Evolutionary conservation across 345 rosid species (phyloP), one percentile per base, ranked within the genome.

Genomic region (Pistacia vera): DNA sequence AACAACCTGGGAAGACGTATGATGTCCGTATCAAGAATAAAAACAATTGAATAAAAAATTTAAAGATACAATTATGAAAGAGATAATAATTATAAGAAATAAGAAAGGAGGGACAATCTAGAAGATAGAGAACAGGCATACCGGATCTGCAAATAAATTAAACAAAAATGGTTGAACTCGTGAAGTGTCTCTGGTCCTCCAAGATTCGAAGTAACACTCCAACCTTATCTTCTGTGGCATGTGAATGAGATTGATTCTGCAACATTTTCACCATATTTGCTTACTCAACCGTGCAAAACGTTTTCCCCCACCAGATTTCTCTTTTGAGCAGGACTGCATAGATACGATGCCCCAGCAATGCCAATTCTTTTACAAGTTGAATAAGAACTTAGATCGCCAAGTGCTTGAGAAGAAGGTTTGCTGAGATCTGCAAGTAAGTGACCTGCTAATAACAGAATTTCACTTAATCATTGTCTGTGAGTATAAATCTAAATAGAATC

Each of bases 71-170:
- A 38, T 0, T 38, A 38, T 5, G 7, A 6, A 59, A 4, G 12
- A 68, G 70, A 28, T 11, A 10, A 56, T 22, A 70, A 10, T 10
- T 38, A 38, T 38, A 38, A 38, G 41, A 20, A n/a, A n/a, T n/a
- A n/a, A n/a, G 49, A 17, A 41, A 11, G 20, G 1, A 65, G 61
- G 48, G 76, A 54, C 25, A 38, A 44, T n/a, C 10, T 13, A 12
- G 62, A 38, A 4, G 12, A n/a, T 25, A 25, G 61, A 22, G 62
- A n/a, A n/a, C 14, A 2, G 63, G 78, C 84, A 35, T 85, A 96
- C 99, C 2, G 97, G 99, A 77, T 96, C 99, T 5, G 99, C 97
- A 86, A 93, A 93, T 54, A 93, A 83, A 75, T 96, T 93, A 84
- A 83, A 95, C 84, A 94, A 75, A 84, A 94, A 94, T 0, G 97